Percentiles rank a stretch among this genome's conserved stretches.
phyloP scores from a whole-genome alignment of 148 eudicot genomes.

The Mesembryanthemum crystallinum region DNA sequence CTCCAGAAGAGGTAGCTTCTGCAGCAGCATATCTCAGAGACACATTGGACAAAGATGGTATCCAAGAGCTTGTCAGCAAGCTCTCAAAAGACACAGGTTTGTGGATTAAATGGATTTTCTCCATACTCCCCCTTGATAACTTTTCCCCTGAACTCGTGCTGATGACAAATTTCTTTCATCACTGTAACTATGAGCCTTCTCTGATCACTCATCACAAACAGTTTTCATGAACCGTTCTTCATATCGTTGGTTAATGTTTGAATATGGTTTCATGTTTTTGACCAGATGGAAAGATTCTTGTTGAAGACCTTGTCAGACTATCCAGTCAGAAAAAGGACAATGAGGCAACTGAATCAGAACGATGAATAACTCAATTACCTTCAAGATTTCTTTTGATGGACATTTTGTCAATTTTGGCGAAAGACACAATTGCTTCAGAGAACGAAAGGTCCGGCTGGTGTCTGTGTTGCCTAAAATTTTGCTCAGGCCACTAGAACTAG shows the following conservation, averaged over 20 bases:
- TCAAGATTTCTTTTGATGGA: background rate
- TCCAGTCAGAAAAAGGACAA: conserved; percentile 44
- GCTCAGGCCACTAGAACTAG: conserved; percentile 9
- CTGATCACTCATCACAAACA: background rate
- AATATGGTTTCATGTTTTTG: background rate
- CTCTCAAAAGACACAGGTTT: conserved; percentile 77
- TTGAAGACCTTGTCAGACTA: conserved; percentile 69
- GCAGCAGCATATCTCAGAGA: conserved; percentile 73
- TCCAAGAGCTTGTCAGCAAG: conserved; percentile 67
- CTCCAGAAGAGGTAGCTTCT: conserved; percentile 81
- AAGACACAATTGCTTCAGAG: background rate
- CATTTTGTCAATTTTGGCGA: background rate
- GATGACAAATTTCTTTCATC: background rate
- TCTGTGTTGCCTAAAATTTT: conserved; percentile 20
- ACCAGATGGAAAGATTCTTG: conserved; percentile 61
- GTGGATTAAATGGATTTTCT: conserved; percentile 4
- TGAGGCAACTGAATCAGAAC: conserved; percentile 45
- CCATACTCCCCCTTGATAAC: background rate
- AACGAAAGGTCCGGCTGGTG: conserved; percentile 11
- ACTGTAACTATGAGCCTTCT: background rate
- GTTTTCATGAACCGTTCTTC: background rate
- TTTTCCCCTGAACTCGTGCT: too few relatives aligned
- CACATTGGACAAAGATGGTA: conserved; percentile 69
- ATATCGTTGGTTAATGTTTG: background rate
- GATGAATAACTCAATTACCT: conserved; percentile 23